A percentile compares a stretch with the other conserved stretches of the same genome.
Conservation (phyloP, 192 early-diverging fungal species). For the Podila minutissima region DNA sequence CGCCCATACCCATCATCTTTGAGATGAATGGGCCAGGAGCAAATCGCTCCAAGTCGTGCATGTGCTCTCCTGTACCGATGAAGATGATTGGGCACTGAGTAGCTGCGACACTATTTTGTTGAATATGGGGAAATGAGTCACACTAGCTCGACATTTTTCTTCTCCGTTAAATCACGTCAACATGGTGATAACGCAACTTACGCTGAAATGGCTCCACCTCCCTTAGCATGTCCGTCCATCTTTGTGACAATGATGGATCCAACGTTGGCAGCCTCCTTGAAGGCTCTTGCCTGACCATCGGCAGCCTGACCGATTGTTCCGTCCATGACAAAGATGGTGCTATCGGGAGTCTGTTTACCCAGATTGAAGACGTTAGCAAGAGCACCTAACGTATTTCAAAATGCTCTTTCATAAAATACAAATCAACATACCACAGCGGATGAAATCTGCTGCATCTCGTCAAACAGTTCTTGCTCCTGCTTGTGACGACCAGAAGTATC, state of each 20-base stretch:
- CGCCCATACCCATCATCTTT: conserved; percentile 96
- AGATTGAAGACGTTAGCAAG: too few species aligned
- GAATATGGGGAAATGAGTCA: background rate
- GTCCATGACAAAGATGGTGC: conserved; percentile 98
- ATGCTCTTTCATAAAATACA: background rate
- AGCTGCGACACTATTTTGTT: conserved; percentile 80
- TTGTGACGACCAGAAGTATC: conserved; percentile 97
- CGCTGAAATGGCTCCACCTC: conserved; percentile 98
- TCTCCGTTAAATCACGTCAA: background rate
- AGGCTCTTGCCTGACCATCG: conserved; percentile 91
- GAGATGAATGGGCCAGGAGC: conserved; percentile 87
- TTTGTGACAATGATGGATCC: conserved; percentile 98
- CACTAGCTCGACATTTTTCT: background rate
- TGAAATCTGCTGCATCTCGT: conserved; percentile 96
- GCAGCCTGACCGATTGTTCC: conserved; percentile 98
- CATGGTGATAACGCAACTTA: conserved; percentile 30
- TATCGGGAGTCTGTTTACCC: conserved; percentile 73
- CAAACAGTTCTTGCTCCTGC: conserved; percentile 94
- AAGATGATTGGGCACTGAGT: conserved; percentile 94
- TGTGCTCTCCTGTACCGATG: conserved; percentile 97
- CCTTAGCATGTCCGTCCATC: conserved; percentile 99
- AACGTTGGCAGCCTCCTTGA: conserved; percentile 90
- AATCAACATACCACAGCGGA: conserved; percentile 68
- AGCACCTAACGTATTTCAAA: background rate
- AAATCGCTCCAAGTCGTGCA: conserved; percentile 94